Base-by-base conservation (phyloP, 1,139 yeast species). In the Hyphopichia burtonii region DNA sequence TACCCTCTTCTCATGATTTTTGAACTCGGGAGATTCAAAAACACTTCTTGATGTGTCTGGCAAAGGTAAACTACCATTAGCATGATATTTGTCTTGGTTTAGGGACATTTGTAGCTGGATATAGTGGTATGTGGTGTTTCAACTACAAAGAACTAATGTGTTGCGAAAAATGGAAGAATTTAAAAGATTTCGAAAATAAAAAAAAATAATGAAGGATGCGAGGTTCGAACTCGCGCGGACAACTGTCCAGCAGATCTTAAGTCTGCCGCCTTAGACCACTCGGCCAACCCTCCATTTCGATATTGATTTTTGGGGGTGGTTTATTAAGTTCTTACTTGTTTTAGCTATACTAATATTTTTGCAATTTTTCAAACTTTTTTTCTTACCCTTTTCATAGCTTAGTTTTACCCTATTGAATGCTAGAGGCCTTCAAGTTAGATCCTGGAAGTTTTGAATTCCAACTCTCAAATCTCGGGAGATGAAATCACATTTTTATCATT, bases 151-250 rank as follows among this genome's bases (percentile, higher is more conserved):
- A 14, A 5, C 6, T 14, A 7, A n/a, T n/a, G 31, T 14, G 31
- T 5, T 28, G 31, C 31, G 17, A 28, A 28, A n/a, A 28, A n/a
- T n/a, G n/a, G n/a, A n/a, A n/a, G n/a, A n/a, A n/a, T n/a, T n/a
- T n/a, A n/a, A n/a, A n/a, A n/a, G n/a, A n/a, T n/a, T n/a, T n/a
- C n/a, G n/a, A n/a, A n/a, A n/a, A n/a, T n/a, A 28, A 28, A n/a
- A 61, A 72, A 71, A 72, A 63, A 64, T 68, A 67, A 57, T 81
- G 86, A 80, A 79, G 85, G 86, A 76, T 78, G 86, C 86, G 86
- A 80, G 86, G 85, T 80, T 81, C 86, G 86, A 82, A 81, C 86
- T 80, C 86, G 85, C 86, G 86, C 86, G 86, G 86, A 79, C 82
- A 66, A 64, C 56, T 53, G 73, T 69, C 76, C 76, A 71, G 66